A percentile compares a stretch with the other conserved stretches of the same genome.
Evolutionary conservation across 192 early-diverging fungal genomes (phyloP).

Genomic region (Podila epicladia): DNA sequence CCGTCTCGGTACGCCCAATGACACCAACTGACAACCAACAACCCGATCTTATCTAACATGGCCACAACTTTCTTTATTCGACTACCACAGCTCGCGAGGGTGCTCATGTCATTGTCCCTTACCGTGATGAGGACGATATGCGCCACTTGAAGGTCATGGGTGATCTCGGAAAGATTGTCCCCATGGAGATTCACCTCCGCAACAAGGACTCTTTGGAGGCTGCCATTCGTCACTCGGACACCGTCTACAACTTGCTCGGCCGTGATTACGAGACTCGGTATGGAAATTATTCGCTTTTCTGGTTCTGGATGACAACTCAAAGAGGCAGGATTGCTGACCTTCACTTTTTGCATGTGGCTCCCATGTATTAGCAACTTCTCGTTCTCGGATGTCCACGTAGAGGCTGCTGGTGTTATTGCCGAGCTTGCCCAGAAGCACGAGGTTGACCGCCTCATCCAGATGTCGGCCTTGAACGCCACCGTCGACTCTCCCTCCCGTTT

Average conservation of each 20-base stretch:
- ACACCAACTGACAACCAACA: not conserved
- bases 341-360: not conserved
- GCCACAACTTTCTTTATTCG: not conserved
- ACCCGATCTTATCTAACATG: not conserved
- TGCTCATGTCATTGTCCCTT: conserved; percentile 90
- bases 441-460: conserved; percentile 87
- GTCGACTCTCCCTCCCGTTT: conserved; percentile 80
- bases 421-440: conserved; percentile 80
- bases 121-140: conserved; percentile 86
- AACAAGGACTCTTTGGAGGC: conserved; percentile 87
- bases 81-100: conserved; percentile 76
- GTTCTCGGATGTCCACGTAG: conserved; percentile 85
- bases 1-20: conserved; percentile 74
- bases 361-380: conserved; percentile 84
- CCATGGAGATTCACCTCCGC: conserved; percentile 89
- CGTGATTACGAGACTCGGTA: conserved; percentile 91
- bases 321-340: too few species aligned
- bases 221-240: conserved; percentile 91
- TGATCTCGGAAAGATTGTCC: conserved; percentile 94
- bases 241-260: conserved; percentile 95
- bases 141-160: conserved; percentile 93
- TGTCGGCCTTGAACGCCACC: conserved; percentile 86
- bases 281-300: not conserved
- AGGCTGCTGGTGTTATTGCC: conserved; percentile 84
- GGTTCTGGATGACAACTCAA: too few species aligned